phyloP scores from a whole-genome alignment of 2,329 filamentous ascomycete species.

The Claviceps quebecensis region DNA sequence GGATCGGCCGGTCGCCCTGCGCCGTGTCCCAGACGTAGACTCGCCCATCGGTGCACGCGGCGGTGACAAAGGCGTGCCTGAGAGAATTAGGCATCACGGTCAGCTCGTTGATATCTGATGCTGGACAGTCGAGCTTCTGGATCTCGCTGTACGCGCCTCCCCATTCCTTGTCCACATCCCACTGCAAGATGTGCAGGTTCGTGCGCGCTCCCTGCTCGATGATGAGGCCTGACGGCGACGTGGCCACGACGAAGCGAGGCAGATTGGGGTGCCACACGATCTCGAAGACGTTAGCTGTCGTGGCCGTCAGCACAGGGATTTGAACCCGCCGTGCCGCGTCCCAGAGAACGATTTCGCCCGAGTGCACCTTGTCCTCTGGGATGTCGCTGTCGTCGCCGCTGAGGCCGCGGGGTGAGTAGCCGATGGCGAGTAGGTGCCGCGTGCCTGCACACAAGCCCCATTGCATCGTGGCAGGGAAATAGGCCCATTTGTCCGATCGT shows the following conservation, averaged over 20 bases:
- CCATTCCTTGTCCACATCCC: constrained; percentile 13
- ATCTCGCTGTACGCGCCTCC: constrained; percentile 24
- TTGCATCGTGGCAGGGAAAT: constrained; percentile 48
- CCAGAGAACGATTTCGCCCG: constrained; percentile 48
- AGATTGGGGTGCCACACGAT: constrained; percentile 47
- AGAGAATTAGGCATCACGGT: constrained; percentile 42
- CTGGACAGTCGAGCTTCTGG: constrained; percentile 44
- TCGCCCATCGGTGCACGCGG: constrained; percentile 46
- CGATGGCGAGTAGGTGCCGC: constrained; percentile 41
- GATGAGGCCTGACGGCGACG: constrained; percentile 35
- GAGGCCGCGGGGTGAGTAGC: constrained; percentile 46
- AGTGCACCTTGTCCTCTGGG: constrained; percentile 40
- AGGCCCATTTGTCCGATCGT: constrained; percentile 39
- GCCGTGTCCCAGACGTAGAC: constrained; percentile 51
- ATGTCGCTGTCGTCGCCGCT: constrained; percentile 41
- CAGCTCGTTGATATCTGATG: constrained; percentile 49
- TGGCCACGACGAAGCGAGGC: constrained; percentile 41
- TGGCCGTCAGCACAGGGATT: constrained; percentile 35
- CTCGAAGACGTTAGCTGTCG: constrained; percentile 49
- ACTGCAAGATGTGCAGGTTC: constrained; percentile 42
- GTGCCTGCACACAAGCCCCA: constrained; percentile 37
- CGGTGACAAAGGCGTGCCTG: constrained; percentile 39
- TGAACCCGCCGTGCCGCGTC: constrained; percentile 30
- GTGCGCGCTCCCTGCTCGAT: constrained; percentile 33
- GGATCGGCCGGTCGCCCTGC: constrained; percentile 39